Base-by-base conservation (phyloP, 2,329 filamentous ascomycete genomes). In the Trichoderma sp. region DNA sequence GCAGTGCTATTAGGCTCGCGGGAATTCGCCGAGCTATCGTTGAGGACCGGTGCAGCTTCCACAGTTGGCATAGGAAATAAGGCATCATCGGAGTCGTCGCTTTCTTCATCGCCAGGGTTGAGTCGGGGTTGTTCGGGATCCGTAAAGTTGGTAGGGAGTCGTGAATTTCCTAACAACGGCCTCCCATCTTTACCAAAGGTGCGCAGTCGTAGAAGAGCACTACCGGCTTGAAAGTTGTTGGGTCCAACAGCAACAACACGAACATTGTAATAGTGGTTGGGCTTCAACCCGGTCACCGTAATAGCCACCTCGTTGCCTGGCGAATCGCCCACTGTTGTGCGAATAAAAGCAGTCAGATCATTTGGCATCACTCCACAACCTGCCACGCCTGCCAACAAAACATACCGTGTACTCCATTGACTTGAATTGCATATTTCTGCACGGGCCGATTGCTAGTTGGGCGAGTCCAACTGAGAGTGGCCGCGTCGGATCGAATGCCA, bases 181-280 rank as follows among this genome's bases (percentile, higher is more conserved):
- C 85, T 85, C 66, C 88, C 88, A 79, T 90, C 89, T 73, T 82
- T 84, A 76, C 83, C 86, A 78, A 87, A 90, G 58, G 96, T 98
- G 74, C 91, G 88, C 66, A 99, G 84, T 66, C 96, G 91, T 72
- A 98, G 90, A 46, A 96, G 89, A 5, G 89, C 86, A 78, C 96
- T 97, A 46, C 93, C 91, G 0, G 94, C 93, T 76, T 97, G 93
- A 75, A 98, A 98, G 79, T 96, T 96, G 73, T 94, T 93, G 34
- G 91, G 88, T 59, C 95, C 97, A 66, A 97, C 91, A 49, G 95
- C 93, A 73, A 97, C 92, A 66, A 98, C 93, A 70, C 95, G 91
- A 32, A 99, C 90, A 72, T 97, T 96, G 81, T 98, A 98, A 75
- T 94, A 96, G 75, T 92, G 92, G 72, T 91, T 90, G 0, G 96